Evolutionary conservation across 2,329 filamentous ascomycete species (phyloP), one percentile per base, ranked within the genome.

Genomic region (Epichloe sibirici): DNA sequence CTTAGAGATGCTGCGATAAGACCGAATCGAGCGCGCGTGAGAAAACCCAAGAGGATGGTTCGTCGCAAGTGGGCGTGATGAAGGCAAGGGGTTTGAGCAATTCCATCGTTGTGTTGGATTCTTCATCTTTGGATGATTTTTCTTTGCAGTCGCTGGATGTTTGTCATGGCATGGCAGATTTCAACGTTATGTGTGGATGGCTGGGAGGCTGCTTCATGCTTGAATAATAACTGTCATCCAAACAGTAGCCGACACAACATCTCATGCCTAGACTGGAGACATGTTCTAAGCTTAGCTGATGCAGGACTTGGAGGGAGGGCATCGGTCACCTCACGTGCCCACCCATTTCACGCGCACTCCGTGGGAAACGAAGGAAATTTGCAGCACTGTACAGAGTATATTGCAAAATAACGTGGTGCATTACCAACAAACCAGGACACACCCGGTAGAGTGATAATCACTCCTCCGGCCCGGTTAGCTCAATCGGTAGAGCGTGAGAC

Each of bases 401-500:
- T 34, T 43, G 4, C 3, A 13, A 8, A 15, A 35, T 43, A 49
- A 23, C 17, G 17, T 21, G 13, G 1, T 2, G 0, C 0, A 0
- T 2, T 0, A 13, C 6, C 38, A 43, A 31, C 38, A 8, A 48
- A n/a, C 48, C 28, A 13, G 38, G n/a, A n/a, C 25, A 15, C 48
- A 43, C 39, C 48, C 48, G 48, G 48, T 42, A 11, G 48, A 25
- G 38, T 21, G 17, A 2, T 5, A 23, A 1, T 3, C 13, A n/a
- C 25, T 46, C 35, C 15, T 42, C 49, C 43, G 50, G 65, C 65
- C 65, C 63, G 64, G 65, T 66, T 68, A 68, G 65, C 65, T 68
- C 65, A 67, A 67, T 67, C 65, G 65, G 66, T 83, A 84, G 81
- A 84, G 80, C 79, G 79, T 83, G 75, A 82, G 81, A 83, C 81